These are phyloP conservation scores for Fagus sylvatica DNA, from an alignment of 306 rosid species.

Conservation along the genomic window DNA sequence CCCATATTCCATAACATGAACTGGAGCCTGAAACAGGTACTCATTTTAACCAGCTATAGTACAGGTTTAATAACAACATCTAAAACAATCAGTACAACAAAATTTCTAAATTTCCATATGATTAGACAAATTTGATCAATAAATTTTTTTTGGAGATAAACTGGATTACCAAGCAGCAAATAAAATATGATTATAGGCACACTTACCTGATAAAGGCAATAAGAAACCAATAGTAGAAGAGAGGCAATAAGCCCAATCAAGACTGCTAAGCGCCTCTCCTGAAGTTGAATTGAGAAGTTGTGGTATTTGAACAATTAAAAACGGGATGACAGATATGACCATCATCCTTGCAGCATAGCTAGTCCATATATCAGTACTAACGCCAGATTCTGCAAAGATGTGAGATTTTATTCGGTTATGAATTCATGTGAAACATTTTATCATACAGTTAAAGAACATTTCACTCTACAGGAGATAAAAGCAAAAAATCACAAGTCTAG, in stretches of 20 bases:
- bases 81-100: background rate
- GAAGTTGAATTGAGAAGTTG: constrained; percentile 71
- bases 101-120: background rate
- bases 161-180: background rate
- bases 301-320: constrained; percentile 86
- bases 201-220: constrained; percentile 85
- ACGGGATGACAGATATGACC: constrained; percentile 76
- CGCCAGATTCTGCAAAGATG: constrained; percentile 82
- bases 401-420: constrained; percentile 17
- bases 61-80: background rate
- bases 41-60: background rate
- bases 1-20: background rate
- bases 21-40: background rate
- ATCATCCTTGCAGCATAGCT: constrained; percentile 83
- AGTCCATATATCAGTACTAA: constrained; percentile 95
- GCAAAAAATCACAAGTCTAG: background rate
- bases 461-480: background rate
- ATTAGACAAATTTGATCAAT: background rate
- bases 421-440: constrained; percentile 6
- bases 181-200: constrained; percentile 12
- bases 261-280: constrained; percentile 75
- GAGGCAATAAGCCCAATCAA: constrained; percentile 82
- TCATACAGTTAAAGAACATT: constrained; percentile 11
- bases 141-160: constrained; percentile 1
- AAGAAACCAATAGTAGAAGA: constrained; percentile 44